Conservation (phyloP, 306 rosid genomes). For the Lagenaria siceraria region DNA sequence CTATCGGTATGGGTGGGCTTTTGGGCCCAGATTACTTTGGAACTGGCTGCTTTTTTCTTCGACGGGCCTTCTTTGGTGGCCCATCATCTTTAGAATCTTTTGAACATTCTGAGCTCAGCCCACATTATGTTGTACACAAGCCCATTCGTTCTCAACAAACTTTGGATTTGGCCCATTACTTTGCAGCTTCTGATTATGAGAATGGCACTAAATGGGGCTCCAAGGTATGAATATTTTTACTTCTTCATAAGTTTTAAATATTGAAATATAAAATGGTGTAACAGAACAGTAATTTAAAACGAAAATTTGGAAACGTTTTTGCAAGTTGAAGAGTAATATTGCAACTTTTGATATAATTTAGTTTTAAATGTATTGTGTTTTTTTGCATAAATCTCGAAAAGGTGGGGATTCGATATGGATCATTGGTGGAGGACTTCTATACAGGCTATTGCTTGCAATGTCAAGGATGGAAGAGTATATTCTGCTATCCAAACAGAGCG, state of each 20-base stretch:
- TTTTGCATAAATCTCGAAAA: background rate
- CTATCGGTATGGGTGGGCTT: conserved; percentile 12
- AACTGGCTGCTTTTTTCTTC: conserved; percentile 3
- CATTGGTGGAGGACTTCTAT: conserved; percentile 25
- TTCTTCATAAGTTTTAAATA: no score
- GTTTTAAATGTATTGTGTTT: no score
- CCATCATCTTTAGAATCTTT: conserved; percentile 10
- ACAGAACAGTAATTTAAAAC: no score
- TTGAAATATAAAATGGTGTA: background rate
- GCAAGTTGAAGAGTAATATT: no score
- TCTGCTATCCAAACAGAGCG: conserved; percentile 23
- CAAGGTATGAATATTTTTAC: background rate
- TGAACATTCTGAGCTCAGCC: conserved; percentile 6
- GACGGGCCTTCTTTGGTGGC: conserved; percentile 20
- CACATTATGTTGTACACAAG: conserved; percentile 1
- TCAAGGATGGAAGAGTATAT: conserved; percentile 24
- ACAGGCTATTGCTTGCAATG: conserved; percentile 16
- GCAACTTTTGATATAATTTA: no score
- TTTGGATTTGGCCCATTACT: conserved; percentile 11
- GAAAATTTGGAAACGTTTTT: background rate
- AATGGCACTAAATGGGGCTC: conserved; percentile 18
- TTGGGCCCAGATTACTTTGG: conserved; percentile 17
- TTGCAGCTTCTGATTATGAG: conserved; percentile 20
- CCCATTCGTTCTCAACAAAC: conserved; percentile 12
- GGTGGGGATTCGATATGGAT: conserved; percentile 26